Percentiles rank a stretch among this genome's conserved stretches.
phyloP scores from a whole-genome alignment of 2,329 filamentous ascomycete species.

The Dactylellina parvicollis region DNA sequence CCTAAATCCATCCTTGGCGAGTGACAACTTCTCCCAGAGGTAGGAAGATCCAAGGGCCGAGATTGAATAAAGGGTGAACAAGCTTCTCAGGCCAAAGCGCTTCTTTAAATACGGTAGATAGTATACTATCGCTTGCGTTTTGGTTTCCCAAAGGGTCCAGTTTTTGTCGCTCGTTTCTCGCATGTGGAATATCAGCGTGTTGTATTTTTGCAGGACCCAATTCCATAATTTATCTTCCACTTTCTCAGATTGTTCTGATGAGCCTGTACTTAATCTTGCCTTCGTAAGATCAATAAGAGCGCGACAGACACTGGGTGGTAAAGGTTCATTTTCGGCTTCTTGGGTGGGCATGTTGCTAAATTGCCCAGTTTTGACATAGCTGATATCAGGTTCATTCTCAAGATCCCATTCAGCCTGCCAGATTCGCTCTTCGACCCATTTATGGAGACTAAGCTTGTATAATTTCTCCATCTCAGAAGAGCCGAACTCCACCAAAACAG shows the following conservation, averaged over 20 bases:
- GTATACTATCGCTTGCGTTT: slow-evolving; percentile 23
- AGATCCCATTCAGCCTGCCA: slow-evolving; percentile 20
- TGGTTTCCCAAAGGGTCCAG: slow-evolving; percentile 16
- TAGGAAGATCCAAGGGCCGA: slow-evolving; percentile 18
- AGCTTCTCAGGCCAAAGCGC: slow-evolving; percentile 21
- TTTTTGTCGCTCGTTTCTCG: slow-evolving; percentile 5
- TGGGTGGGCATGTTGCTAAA: not conserved
- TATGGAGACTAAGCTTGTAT: slow-evolving; percentile 9
- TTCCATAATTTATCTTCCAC: slow-evolving; percentile 17
- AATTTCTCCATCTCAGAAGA: slow-evolving; percentile 28
- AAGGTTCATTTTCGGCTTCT: not conserved
- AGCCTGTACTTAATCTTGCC: not conserved
- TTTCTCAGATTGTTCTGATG: not conserved
- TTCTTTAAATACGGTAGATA: slow-evolving; percentile 24
- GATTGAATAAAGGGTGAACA: slow-evolving; percentile 30
- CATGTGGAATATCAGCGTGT: slow-evolving; percentile 23
- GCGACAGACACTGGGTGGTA: slow-evolving; percentile 11
- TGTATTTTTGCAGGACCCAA: slow-evolving; percentile 27
- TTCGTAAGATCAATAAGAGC: slow-evolving; percentile 7
- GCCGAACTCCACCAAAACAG: slow-evolving; percentile 4
- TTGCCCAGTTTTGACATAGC: not conserved
- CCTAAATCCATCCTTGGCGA: slow-evolving; percentile 17
- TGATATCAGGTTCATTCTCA: not conserved
- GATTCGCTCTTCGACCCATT: slow-evolving; percentile 23
- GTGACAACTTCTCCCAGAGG: slow-evolving; percentile 30